Base-by-base conservation (phyloP, 2,329 filamentous ascomycete species). In the Pseudocercospora macadamiae region DNA sequence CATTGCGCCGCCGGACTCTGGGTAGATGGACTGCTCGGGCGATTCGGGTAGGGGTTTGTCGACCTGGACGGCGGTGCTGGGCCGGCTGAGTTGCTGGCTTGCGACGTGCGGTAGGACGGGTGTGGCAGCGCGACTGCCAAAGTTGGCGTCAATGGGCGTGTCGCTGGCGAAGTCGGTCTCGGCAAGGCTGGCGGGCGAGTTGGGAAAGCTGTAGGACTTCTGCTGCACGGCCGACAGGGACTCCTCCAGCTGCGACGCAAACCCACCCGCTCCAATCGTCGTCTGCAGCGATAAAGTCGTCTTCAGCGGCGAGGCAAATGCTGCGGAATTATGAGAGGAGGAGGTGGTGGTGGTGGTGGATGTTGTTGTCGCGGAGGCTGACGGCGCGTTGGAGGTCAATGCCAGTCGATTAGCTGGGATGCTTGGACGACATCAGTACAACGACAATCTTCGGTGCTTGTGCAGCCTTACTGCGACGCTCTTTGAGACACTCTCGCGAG, bases 101-200 rank as follows among this genome's bases (percentile, higher is more conserved):
- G 55, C 16, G 14, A 64, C 44, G 25, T 55, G 54, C 26, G 63
- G 51, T 34, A 51, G 47, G 26, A 49, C 39, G 18, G 57, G 14
- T 21, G 54, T 51, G n/a, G 44, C 37, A 44, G 55, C 44, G 47
- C 68, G 59, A 30, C 65, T 66, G 21, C 67, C 68, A 57, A 71
- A 71, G 63, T 59, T 70, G 51, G 66, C 59, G 62, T 73, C 70
- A 37, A 72, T 72, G 21, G 70, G 70, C 34, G 70, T 71, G 36
- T 63, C 65, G 36, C 36, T 39, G 19, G 58, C 63, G 55, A 71
- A 69, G 51, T 71, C 69, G 54, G 67, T 70, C 45, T 68, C 68
- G 44, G 60, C 54, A 9, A 64, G 65, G 39, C 62, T 65, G 36
- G 57, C 32, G n/a, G 66, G 66, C 32, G 52, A 59, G 37, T 61